Base-by-base conservation (phyloP, 257 asterid species). In the Solanum ahanhuiri region DNA sequence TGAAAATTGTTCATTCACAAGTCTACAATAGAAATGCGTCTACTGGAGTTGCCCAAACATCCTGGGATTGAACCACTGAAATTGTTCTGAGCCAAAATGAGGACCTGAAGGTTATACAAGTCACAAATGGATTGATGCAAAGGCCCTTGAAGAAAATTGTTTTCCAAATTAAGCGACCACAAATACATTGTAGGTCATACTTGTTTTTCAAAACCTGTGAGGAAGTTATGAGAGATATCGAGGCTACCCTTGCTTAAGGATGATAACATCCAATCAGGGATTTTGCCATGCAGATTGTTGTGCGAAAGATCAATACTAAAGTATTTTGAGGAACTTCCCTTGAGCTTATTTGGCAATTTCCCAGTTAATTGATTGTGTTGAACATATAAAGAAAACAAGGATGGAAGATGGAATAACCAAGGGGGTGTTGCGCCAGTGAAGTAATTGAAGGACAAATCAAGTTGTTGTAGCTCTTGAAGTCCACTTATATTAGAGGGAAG, bases 11-110 rank as follows among this genome's bases (percentile, higher is more conserved):
- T 37, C 57, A 73, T 37, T 37, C 82, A 22, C 31, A 73, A 37
- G 57, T 73, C 33, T 22, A 73, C 0, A 73, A 11, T 3, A 37
- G 0, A 11, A 37, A 75, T 20, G 51, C 0, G 0, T 0, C 57
- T 75, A 3, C 2, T 75, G 20, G 33, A 37, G 33, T 39, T 75
- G 0, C 58, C 82, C 82, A 75, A 39, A 75, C 58, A 75, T n/a
- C 22, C 22, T 37, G 82, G 82, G 34, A 75, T 75, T 39, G 18
- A 9, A 34, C 37, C 37, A 34, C 37, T 34, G 37, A 34, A 34
- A 34, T 34, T 34, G 37, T 34, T 34, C 37, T 34, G 37, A 34
- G 37, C 37, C 37, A 34, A 34, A 34, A 34, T 34, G 37, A 34
- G 37, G 37, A 34, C 37, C 7, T 34, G 37, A 34, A 34, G 37